These are phyloP conservation scores for Mycena belliarum DNA, from an alignment of 768 basidiomycete species.

Conservation along the genomic window DNA sequence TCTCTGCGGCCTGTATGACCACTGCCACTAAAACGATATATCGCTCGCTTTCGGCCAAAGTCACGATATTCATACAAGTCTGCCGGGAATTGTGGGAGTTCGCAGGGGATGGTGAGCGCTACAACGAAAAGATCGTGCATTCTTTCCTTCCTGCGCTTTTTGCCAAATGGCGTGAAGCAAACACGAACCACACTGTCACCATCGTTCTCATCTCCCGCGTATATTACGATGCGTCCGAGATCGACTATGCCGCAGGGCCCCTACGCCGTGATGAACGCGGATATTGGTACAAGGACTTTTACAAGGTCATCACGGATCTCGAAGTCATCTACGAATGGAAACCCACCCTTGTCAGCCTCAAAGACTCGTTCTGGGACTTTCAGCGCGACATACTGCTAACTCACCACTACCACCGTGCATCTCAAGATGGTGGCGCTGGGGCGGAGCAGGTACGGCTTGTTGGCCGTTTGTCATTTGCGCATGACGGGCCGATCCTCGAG, in stretches of 20 bases:
- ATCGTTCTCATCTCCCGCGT: constrained; percentile 94
- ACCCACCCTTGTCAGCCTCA: constrained; percentile 80
- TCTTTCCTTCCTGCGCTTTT: constrained; percentile 93
- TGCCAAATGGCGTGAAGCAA: constrained; percentile 76
- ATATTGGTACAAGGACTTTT: constrained; percentile 92
- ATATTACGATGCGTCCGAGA: constrained; percentile 79
- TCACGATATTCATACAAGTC: constrained; percentile 95
- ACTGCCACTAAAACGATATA: constrained; percentile 85
- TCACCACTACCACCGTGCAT: constrained; percentile 82
- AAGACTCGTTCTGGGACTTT: constrained; percentile 87
- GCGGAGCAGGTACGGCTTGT: constrained; percentile 68
- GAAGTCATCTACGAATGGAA: constrained; percentile 90
- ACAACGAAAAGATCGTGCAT: constrained; percentile 96
- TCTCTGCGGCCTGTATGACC: constrained; percentile 80
- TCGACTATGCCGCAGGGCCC: constrained; percentile 81
- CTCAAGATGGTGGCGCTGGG: constrained; percentile 44
- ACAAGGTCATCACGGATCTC: constrained; percentile 91
- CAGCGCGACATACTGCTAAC: constrained; percentile 89
- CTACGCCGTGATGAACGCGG: constrained; percentile 75
- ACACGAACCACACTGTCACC: constrained; percentile 91
- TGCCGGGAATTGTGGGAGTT: constrained; percentile 97
- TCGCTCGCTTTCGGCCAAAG: constrained; percentile 87
- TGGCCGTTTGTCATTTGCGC: constrained; percentile 80
- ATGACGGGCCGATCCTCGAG: constrained; percentile 95
- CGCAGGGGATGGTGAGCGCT: constrained; percentile 92